A percentile compares a stretch with the other conserved stretches of the same genome.
phyloP scores from a whole-genome alignment of 2,329 filamentous ascomycete species.

The Aspergillus latus region DNA sequence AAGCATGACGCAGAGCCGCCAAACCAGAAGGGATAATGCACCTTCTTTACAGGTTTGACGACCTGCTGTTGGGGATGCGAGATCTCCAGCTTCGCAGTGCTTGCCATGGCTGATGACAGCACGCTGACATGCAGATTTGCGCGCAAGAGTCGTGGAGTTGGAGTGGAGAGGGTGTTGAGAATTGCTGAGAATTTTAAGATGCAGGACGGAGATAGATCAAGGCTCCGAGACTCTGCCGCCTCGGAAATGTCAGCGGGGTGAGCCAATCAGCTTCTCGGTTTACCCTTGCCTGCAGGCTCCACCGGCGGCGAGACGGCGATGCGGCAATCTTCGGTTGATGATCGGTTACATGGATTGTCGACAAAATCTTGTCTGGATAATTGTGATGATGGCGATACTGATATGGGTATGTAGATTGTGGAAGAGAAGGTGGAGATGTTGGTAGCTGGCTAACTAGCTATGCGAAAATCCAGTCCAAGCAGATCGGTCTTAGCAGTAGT shows the following conservation, averaged over 20 bases:
- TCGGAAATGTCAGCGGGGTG: conserved; percentile 23
- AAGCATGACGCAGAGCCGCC: conserved; percentile 91
- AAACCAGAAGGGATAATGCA: conserved; percentile 86
- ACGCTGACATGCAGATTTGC: conserved; percentile 15
- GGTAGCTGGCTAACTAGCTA: background rate
- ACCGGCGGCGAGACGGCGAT: conserved; percentile 15
- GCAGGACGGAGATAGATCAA: conserved; percentile 34
- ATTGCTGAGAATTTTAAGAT: conserved; percentile 11
- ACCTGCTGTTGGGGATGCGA: conserved; percentile 24
- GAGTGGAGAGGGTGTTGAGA: conserved; percentile 13
- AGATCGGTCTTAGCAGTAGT: background rate
- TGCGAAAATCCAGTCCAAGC: background rate
- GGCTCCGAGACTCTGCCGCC: conserved; percentile 28
- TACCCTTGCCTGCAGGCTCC: conserved; percentile 10
- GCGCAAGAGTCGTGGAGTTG: conserved; percentile 3
- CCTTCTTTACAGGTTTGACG: conserved; percentile 32
- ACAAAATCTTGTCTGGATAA: background rate
- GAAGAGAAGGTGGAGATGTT: background rate
- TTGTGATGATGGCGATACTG: background rate
- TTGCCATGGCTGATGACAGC: conserved; percentile 35
- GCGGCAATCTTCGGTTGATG: conserved; percentile 22
- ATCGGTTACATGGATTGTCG: background rate
- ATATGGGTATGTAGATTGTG: background rate
- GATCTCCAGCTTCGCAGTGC: conserved; percentile 34
- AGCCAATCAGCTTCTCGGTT: conserved; percentile 37